Evolutionary conservation across 1,139 yeast genomes (phyloP).

Genomic region (Tardiomyces blankii): DNA sequence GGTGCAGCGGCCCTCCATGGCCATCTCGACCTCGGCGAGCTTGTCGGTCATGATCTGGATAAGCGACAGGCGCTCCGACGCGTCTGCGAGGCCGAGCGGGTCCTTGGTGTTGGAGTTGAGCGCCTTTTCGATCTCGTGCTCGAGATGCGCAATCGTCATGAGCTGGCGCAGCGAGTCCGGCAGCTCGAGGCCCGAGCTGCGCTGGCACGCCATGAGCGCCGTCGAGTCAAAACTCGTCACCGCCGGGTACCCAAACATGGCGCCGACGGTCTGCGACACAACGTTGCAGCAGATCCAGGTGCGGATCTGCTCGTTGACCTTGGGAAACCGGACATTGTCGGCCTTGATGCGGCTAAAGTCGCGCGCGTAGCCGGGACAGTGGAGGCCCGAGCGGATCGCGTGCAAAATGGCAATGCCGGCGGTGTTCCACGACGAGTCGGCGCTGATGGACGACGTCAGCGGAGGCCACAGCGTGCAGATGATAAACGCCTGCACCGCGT

Average conservation of each 20-base stretch:
- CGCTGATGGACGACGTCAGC: conserved; percentile 81
- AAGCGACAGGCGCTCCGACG: conserved; percentile 62
- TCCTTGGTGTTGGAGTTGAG: conserved; percentile 64
- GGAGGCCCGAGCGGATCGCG: conserved; percentile 84
- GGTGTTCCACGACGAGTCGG: conserved; percentile 93
- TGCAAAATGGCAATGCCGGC: conserved; percentile 86
- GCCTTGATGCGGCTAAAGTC: conserved; percentile 37
- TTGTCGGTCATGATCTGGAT: conserved; percentile 60
- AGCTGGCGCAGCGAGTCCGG: conserved; percentile 58
- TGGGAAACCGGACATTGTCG: conserved; percentile 19
- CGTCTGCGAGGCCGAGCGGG: conserved; percentile 49
- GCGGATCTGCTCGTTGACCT: conserved; percentile 65
- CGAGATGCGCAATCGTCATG: conserved; percentile 75
- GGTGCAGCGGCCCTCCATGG: conserved; percentile 35
- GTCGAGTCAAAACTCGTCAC: conserved; percentile 78
- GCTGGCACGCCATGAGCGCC: conserved; percentile 42
- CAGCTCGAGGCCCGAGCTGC: conserved; percentile 33
- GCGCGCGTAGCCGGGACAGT: conserved; percentile 54
- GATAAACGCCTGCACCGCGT: conserved; percentile 85
- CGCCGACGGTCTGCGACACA: conserved; percentile 80
- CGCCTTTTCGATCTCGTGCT: conserved; percentile 73
- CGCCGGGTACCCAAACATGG: conserved; percentile 91
- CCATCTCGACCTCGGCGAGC: conserved; percentile 62
- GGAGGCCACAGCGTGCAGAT: conserved; percentile 95
- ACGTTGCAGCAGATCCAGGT: conserved; percentile 94